Percentiles rank a stretch among this genome's conserved stretches.
Conservation (phyloP, 2,329 filamentous ascomycete species). For the Diaporthe nobilis region DNA sequence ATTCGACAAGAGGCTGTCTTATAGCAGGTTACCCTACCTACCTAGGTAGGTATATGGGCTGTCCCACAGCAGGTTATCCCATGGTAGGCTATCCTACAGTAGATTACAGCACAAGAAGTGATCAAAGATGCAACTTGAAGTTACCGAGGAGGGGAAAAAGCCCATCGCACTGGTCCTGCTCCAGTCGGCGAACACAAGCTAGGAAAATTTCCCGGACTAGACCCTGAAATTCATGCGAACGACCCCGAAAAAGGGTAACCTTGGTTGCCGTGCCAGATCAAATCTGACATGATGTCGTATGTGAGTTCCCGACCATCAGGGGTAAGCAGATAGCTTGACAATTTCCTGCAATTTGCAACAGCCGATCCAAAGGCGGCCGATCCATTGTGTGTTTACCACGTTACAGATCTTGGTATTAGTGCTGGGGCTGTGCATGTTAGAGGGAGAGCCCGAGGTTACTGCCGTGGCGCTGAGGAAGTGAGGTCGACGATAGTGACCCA, state of each 20-base stretch:
- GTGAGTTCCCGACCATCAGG: not conserved
- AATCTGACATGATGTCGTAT: not conserved
- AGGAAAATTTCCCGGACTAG: not conserved
- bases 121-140: not conserved
- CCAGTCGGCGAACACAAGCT: not conserved
- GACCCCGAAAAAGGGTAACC: not conserved
- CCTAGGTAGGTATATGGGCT: too few species aligned
- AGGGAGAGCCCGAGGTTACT: not conserved
- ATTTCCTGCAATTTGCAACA: not conserved
- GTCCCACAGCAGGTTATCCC: too few species aligned
- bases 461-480: constrained; percentile 1
- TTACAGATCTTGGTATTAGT: not conserved
- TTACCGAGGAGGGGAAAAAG: not conserved
- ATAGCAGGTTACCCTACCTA: too few species aligned
- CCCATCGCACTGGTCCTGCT: not conserved
- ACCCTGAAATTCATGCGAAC: constrained; percentile 1
- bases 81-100: too few species aligned
- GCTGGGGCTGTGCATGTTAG: constrained; percentile 19
- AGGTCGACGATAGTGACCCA: constrained; percentile 16
- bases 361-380: not conserved
- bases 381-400: not conserved
- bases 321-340: not conserved
- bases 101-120: not conserved
- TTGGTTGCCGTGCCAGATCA: not conserved
- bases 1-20: too few species aligned